phyloP scores from a whole-genome alignment of 192 early-diverging fungal species.

The Backusella tuberculispora region DNA sequence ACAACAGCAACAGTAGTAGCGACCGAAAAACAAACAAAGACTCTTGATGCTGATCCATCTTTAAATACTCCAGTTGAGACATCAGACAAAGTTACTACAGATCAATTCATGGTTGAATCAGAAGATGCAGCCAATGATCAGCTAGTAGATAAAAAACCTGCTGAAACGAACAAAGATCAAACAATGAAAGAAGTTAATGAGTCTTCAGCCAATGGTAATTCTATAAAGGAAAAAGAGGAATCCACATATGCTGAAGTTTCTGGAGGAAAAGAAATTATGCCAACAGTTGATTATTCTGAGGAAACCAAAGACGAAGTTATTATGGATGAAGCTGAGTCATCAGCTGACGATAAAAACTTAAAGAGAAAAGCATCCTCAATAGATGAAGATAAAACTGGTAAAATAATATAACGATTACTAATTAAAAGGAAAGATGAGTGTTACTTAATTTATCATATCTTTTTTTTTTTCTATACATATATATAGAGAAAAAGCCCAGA shows the following conservation, averaged over 20 bases:
- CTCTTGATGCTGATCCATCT: background rate
- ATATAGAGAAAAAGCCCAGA: slow-evolving; percentile 18
- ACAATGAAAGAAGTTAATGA: background rate
- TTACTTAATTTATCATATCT: background rate
- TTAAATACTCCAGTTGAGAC: background rate
- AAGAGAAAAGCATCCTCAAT: background rate
- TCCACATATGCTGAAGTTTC: background rate
- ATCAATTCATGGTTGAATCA: background rate
- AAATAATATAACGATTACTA: background rate
- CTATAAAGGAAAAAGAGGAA: background rate
- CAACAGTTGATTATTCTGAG: background rate
- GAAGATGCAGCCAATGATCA: background rate
- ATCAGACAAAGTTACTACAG: background rate
- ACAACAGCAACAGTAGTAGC: background rate
- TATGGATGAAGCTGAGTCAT: background rate
- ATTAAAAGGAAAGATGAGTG: background rate
- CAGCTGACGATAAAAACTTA: background rate
- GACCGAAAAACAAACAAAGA: background rate
- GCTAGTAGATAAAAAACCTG: background rate
- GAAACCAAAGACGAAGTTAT: background rate
- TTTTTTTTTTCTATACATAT: background rate
- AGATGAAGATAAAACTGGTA: background rate
- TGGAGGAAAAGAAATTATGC: background rate
- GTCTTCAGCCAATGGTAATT: background rate
- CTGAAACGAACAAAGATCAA: background rate